Base-by-base conservation (phyloP, 2,329 filamentous ascomycete species). In the Ceratocystis ficicola region DNA sequence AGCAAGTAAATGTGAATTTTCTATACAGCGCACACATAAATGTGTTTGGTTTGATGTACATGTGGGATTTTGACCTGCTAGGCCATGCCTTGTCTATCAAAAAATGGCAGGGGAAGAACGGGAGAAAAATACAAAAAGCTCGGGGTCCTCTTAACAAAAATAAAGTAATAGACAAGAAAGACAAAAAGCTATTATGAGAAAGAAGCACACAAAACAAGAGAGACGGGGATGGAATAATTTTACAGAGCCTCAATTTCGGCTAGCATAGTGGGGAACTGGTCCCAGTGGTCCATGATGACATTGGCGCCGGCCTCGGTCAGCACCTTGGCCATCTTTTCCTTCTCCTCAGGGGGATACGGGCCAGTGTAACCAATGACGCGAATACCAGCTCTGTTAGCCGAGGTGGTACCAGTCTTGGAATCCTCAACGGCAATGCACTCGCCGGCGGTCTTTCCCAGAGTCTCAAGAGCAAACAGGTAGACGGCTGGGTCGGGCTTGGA, bases 401-500 rank as follows among this genome's bases (percentile, higher is more conserved):
- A 90, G 67, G 88, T 83, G 55, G 89, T 88, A 68, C 91, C 91
- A 71, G 86, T 90, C 82, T 89, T 90, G 80, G 86, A 90, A 79
- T 96, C 91, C 80, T 96, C 91, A 67, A 96, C 83, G 28, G 91
- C 88, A 41, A 96, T 81, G 70, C 83, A 86, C 79, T 95, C 86
- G 60, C 79, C 78, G 1, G 89, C 79, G 71, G 81, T 83, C 76
- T 87, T 87, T 68, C 86, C 87, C 63, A 95, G 81, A 73, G 83
- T 78, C 76, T 90, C 77, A 73, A 91, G 83, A 25, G 91, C 88
- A 74, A 87, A 82, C 69, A 90, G 77, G 79, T 96, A 96, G 76
- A 96, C 87, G 70, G 89, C 89, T 20, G 92, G 91, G 76, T 95
- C 89, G 17, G 91, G 91, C 83, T 96, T 96, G 76, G 85, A 89